These are phyloP conservation scores for Kwoniella dendrophila DNA, from an alignment of 768 basidiomycete species.

Conservation along the genomic window DNA sequence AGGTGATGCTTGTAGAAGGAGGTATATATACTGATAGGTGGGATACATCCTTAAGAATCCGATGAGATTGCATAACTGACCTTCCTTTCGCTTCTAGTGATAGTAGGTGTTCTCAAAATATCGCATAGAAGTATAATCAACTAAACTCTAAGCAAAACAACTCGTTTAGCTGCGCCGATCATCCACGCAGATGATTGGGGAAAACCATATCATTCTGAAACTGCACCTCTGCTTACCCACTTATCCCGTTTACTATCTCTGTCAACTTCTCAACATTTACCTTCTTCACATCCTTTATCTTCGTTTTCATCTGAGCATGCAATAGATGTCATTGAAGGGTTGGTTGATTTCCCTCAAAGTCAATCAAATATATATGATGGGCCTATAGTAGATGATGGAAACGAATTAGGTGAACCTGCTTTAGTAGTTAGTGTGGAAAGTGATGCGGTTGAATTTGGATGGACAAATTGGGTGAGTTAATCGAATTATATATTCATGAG, in stretches of 20 bases:
- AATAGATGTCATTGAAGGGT: slow-evolving; percentile 7
- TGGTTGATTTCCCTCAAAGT: slow-evolving; percentile 5
- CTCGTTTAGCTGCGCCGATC: slow-evolving; percentile 39
- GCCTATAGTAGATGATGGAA: slow-evolving; percentile 35
- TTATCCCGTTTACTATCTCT: slow-evolving; percentile 37
- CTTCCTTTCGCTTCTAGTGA: not conserved
- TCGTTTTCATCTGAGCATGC: slow-evolving; percentile 17
- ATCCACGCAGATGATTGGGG: slow-evolving; percentile 47
- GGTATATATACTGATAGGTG: slow-evolving; percentile 47
- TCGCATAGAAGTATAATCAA: not conserved
- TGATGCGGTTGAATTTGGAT: slow-evolving; percentile 47
- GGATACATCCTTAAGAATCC: not conserved
- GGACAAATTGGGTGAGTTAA: slow-evolving; percentile 38
- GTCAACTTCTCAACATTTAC: slow-evolving; percentile 30
- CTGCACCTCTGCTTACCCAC: slow-evolving; percentile 36
- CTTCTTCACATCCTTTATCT: slow-evolving; percentile 23
- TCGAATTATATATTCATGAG: not conserved
- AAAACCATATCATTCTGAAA: slow-evolving; percentile 32
- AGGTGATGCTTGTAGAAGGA: slow-evolving; percentile 44
- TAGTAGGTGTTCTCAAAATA: not conserved
- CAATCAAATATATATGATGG: slow-evolving; percentile 25
- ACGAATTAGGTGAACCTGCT: slow-evolving; percentile 37
- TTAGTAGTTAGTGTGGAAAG: slow-evolving; percentile 46
- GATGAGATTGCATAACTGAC: not conserved
- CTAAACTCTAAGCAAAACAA: not conserved